Evolutionary conservation across 148 eudicot genomes (phyloP).

Genomic region (Polygonum maritimum): DNA sequence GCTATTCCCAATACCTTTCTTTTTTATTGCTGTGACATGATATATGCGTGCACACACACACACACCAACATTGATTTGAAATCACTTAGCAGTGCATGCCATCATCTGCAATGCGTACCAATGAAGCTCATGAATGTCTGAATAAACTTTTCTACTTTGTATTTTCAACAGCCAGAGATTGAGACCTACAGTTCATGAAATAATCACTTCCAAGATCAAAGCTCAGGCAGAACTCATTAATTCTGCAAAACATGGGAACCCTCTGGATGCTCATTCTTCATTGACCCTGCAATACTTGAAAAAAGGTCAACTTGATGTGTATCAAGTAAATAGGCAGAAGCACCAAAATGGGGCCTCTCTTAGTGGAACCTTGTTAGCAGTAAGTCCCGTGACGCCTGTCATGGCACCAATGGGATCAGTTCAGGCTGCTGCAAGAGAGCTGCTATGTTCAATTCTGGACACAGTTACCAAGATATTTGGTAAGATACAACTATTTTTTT

Average conservation of each 20-base stretch:
- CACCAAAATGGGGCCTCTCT: constrained; percentile 60
- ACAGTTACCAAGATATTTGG: constrained; percentile 77
- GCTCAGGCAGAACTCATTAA: constrained; percentile 54
- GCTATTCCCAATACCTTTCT: not conserved
- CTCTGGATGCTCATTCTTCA: constrained; percentile 47
- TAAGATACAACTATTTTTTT: constrained; percentile 28
- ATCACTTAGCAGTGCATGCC: not conserved
- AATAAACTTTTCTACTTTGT: constrained; percentile 8
- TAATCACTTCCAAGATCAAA: constrained; percentile 72
- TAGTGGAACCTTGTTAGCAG: constrained; percentile 62
- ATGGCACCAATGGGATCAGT: constrained; percentile 95
- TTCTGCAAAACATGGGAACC: constrained; percentile 45
- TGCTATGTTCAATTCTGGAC: constrained; percentile 72
- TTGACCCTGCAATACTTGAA: constrained; percentile 57
- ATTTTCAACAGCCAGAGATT: constrained; percentile 72
- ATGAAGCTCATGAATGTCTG: not conserved
- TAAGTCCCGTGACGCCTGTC: constrained; percentile 89
- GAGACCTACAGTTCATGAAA: constrained; percentile 87
- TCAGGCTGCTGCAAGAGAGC: constrained; percentile 86
- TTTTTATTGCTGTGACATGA: not conserved
- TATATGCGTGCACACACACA: not conserved
- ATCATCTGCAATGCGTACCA: not conserved
- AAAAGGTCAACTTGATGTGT: constrained; percentile 74
- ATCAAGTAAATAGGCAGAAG: constrained; percentile 64
- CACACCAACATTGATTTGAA: not conserved